phyloP scores from a whole-genome alignment of 345 rosid species.

The Crucihimalaya himalaica region DNA sequence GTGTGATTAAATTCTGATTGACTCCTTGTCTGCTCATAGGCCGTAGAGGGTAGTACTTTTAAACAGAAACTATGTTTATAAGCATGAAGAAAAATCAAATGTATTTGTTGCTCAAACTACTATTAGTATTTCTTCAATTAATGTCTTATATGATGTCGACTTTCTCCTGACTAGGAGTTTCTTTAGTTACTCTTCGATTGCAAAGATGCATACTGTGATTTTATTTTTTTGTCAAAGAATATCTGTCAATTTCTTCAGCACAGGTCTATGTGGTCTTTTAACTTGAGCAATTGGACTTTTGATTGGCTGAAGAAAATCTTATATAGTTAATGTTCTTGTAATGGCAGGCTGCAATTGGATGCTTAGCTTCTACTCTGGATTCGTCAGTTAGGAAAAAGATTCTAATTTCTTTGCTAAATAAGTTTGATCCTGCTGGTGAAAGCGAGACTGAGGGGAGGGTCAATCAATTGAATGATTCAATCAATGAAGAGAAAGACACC shows the following conservation, averaged over 20 bases:
- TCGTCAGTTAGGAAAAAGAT: conserved; percentile 64
- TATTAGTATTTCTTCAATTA: background rate
- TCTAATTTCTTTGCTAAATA: conserved; percentile 58
- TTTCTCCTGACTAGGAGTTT: background rate
- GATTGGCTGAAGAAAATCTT: background rate
- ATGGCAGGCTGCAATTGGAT: conserved; percentile 78
- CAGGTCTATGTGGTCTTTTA: background rate
- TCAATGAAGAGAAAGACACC: conserved; percentile 44
- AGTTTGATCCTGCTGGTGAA: conserved; percentile 52
- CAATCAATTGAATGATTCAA: conserved; percentile 34
- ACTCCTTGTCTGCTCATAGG: conserved; percentile 2
- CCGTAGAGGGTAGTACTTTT: background rate
- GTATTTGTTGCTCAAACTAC: background rate
- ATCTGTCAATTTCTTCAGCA: conserved; percentile 5
- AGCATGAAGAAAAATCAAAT: background rate
- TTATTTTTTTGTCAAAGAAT: background rate
- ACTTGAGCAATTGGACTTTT: background rate
- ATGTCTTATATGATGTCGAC: background rate
- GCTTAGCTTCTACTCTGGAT: conserved; percentile 78
- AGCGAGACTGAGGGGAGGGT: conserved; percentile 47
- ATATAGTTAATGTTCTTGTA: conserved; percentile 27
- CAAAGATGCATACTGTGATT: background rate
- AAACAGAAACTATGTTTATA: background rate
- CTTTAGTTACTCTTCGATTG: background rate
- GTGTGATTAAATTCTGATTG: background rate